Conservation (phyloP, 2,329 filamentous ascomycete genomes). For the Nothomitra cinnamomea region DNA sequence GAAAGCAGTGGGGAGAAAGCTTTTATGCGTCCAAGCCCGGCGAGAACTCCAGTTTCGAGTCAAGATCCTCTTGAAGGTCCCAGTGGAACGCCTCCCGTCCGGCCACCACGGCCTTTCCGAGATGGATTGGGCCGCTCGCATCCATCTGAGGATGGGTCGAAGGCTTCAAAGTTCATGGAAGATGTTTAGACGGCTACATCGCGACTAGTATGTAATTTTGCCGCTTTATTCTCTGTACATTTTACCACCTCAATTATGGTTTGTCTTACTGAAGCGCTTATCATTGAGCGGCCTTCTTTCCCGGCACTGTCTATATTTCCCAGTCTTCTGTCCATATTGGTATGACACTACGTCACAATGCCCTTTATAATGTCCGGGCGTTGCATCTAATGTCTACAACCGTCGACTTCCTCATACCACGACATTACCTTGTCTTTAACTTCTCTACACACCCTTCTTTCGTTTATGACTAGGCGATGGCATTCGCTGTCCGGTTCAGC, state of each 20-base stretch:
- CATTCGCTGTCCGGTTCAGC: not conserved
- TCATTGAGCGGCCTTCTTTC: not conserved
- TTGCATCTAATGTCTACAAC: too few relatives aligned
- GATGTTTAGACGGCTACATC: conserved; percentile 18
- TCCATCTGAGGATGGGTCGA: conserved; percentile 28
- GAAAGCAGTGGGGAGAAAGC: conserved; percentile 33
- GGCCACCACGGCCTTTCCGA: conserved; percentile 12
- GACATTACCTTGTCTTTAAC: too few relatives aligned
- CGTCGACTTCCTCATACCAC: too few relatives aligned
- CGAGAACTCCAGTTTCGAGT: conserved; percentile 42
- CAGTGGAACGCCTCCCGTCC: conserved; percentile 14
- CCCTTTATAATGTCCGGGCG: too few relatives aligned
- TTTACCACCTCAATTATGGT: not conserved
- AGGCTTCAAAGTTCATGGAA: conserved; percentile 29
- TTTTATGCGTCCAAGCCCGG: conserved; percentile 48
- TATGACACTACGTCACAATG: too few relatives aligned
- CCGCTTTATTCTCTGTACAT: not conserved
- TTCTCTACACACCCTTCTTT: not conserved
- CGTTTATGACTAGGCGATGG: not conserved
- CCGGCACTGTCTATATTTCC: not conserved
- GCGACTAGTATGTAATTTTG: not conserved
- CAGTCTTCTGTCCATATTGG: not conserved
- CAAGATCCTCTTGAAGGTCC: conserved; percentile 26
- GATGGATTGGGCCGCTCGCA: conserved; percentile 25
- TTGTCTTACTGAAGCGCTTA: not conserved